Base-by-base conservation (phyloP, 2,329 filamentous ascomycete genomes). In the Gnomoniopsis smithogilvyi region DNA sequence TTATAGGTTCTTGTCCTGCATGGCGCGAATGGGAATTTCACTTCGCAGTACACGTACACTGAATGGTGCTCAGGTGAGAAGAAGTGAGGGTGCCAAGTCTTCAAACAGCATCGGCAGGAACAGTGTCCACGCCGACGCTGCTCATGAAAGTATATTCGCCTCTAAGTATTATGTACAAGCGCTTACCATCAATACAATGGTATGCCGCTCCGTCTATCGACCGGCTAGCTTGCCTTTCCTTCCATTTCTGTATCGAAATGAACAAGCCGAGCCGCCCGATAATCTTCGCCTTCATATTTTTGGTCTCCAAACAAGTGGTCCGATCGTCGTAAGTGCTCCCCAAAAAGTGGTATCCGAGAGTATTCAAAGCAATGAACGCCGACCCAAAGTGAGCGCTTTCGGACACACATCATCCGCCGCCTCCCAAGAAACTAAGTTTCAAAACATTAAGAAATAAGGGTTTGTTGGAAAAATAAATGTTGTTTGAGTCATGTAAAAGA, bases 261-360 rank as follows among this genome's bases (percentile, higher is more conserved):
- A 48, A n/a, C 14, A 41, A 15, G 14, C 17, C 36, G 6, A 14
- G 36, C 12, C 12, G 36, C 14, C 17, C 14, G 38, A n/a, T 15
- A n/a, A 6, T 12, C 38, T 41, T 41, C n/a, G 38, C 38, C 15
- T 41, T 41, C 38, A 4, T 41, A 14, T 6, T 41, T 51, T 45
- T 52, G 43, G 19, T 56, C 47, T 56, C 53, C 58, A 60, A 51
- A 34, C 53, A 56, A 19, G 53, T 59, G 58, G n/a, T 59, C 52
- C 56, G 52, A 56, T 56, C 50, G 50, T 56, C 58, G 45, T 59
- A 45, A 50, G 54, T 60, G 54, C 54, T 54, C 53, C 52, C 41
- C 45, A 62, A 60, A 52, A 62, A 62, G 53, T 62, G 60, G 60
- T 62, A 62, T 62, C 60, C 60, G 60, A 62, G 53, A 60, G 38